phyloP scores from a whole-genome alignment of 1,284 basidiomycete species.

The Pseudozyma sp. region DNA sequence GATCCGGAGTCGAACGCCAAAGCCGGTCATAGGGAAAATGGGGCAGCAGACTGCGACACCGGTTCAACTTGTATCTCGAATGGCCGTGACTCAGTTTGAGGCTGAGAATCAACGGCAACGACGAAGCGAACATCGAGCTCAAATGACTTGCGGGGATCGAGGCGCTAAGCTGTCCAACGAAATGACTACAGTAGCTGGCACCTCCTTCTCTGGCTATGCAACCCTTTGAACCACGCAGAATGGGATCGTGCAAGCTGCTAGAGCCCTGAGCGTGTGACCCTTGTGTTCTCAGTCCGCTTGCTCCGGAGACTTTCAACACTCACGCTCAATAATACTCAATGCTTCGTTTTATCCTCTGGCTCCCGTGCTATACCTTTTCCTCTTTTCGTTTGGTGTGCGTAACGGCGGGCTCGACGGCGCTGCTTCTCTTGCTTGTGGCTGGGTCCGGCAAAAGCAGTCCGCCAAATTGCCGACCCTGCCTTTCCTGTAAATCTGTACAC shows the following conservation, averaged over 20 bases:
- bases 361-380: constrained; percentile 13
- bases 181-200: not conserved
- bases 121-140: too few relatives aligned
- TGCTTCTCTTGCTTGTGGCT: not conserved
- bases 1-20: not conserved
- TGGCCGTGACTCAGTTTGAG: constrained; percentile 9
- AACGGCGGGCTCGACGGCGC: not conserved
- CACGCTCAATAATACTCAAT: too few relatives aligned
- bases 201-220: too few relatives aligned
- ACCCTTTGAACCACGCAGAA: too few relatives aligned
- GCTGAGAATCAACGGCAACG: too few relatives aligned
- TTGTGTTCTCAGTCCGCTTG: constrained; percentile 26
- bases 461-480: too few relatives aligned
- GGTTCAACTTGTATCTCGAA: constrained; percentile 8
- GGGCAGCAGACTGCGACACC: constrained; percentile 30
- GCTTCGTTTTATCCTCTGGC: too few relatives aligned
- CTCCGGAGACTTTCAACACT: constrained; percentile 40
- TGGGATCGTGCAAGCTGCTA: too few relatives aligned
- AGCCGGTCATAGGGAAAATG: constrained; percentile 1
- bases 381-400: not conserved
- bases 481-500: too few relatives aligned
- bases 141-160: constrained; percentile 34
- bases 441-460: constrained; percentile 16
- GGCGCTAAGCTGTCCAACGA: constrained; percentile 11
- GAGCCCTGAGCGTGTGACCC: too few relatives aligned